These are phyloP conservation scores for Pichia sporocuriosa DNA, from an alignment of 805 yeast species.

Conservation along the genomic window DNA sequence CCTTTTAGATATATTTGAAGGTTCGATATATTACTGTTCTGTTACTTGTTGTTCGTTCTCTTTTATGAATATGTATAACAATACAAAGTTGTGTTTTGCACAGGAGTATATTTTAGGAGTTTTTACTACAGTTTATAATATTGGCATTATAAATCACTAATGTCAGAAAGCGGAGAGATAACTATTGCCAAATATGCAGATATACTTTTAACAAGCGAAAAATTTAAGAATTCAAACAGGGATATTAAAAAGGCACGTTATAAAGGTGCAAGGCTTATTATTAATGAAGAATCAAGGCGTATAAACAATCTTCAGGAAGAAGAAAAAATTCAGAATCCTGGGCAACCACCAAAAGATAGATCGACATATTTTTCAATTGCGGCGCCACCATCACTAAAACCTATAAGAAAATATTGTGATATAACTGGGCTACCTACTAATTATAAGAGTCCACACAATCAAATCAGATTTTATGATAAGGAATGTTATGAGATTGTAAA, in stretches of 20 bases:
- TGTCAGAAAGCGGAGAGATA: too few species aligned
- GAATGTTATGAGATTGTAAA: conserved; percentile 76
- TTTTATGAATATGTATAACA: too few species aligned
- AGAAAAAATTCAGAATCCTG: conserved; percentile 9
- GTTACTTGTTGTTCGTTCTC: too few species aligned
- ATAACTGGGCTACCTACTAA: conserved; percentile 80
- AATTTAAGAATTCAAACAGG: conserved; percentile 55
- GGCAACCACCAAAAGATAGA: conserved; percentile 30
- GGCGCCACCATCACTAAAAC: conserved; percentile 84
- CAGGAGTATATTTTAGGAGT: too few species aligned
- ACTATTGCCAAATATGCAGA: conserved; percentile 27
- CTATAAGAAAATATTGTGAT: conserved; percentile 83
- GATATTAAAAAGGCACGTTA: conserved; percentile 53
- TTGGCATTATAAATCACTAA: too few species aligned
- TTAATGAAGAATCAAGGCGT: conserved; percentile 73
- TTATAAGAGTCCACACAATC: conserved; percentile 69
- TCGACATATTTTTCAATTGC: conserved; percentile 65
- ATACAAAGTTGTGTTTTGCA: too few species aligned
- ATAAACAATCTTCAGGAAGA: conserved; percentile 35
- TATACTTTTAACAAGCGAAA: conserved; percentile 35
- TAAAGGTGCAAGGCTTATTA: conserved; percentile 66
- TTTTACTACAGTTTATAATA: too few species aligned
- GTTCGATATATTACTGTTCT: too few species aligned
- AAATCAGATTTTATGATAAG: conserved; percentile 70
- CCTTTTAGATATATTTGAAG: too few species aligned